Percentiles rank a stretch among this genome's conserved stretches.
Conservation (phyloP, 2,329 filamentous ascomycete genomes). For the Chrysosporium queenslandicum region DNA sequence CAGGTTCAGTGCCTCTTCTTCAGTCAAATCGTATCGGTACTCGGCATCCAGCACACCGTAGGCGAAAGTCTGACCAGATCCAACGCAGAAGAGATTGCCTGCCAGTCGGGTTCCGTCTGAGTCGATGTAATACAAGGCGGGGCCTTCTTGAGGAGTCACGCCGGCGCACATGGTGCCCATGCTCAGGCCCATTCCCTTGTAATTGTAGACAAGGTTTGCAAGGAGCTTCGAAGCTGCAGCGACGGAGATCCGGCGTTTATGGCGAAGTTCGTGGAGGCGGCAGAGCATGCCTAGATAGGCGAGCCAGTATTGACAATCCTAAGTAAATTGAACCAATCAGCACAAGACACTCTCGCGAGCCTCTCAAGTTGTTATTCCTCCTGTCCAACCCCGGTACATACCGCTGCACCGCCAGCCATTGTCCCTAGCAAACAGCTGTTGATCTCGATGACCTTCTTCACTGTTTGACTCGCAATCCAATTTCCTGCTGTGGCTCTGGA, state of each 20-base stretch:
- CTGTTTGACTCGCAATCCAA: constrained; percentile 99
- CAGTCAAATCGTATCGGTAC: constrained; percentile 79
- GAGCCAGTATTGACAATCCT: constrained; percentile 99
- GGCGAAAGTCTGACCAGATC: constrained; percentile 95
- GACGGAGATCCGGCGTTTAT: constrained; percentile 97
- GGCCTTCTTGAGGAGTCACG: constrained; percentile 81
- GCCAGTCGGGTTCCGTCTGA: constrained; percentile 85
- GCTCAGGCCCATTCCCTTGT: constrained; percentile 97
- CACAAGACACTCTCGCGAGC: not conserved
- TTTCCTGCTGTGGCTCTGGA: constrained; percentile 93
- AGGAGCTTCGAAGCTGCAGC: constrained; percentile 97
- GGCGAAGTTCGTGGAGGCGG: constrained; percentile 94
- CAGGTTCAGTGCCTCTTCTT: constrained; percentile 81
- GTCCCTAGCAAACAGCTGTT: constrained; percentile 89
- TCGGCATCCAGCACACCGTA: constrained; percentile 96
- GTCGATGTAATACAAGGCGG: constrained; percentile 98
- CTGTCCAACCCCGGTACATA: constrained; percentile 34
- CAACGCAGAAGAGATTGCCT: constrained; percentile 96
- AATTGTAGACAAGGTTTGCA: constrained; percentile 93
- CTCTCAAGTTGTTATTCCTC: not conserved
- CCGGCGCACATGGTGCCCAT: constrained; percentile 99
- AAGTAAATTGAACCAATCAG: constrained; percentile 1
- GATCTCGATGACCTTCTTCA: constrained; percentile 99
- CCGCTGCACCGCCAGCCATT: constrained; percentile 94
- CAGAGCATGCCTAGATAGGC: constrained; percentile 98